Evolutionary conservation across 768 basidiomycete genomes (phyloP), one percentile per base, ranked within the genome.

Genomic region (Boletus edulis): DNA sequence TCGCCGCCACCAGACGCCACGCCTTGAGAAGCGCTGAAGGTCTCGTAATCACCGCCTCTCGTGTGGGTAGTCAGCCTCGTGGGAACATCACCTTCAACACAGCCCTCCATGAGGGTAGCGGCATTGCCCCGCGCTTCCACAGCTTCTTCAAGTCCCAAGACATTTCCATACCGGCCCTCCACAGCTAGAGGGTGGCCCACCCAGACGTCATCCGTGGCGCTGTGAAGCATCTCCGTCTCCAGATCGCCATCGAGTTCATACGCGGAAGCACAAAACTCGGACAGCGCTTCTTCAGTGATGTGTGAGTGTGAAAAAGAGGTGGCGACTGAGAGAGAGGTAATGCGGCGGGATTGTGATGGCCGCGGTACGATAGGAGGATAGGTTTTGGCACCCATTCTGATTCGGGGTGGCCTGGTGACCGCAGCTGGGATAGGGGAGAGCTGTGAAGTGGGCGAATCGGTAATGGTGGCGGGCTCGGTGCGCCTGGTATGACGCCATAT

Each of bases 191-290:
- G 22, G 38, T 37, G 65, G 1, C 52, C 46, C 10, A 43, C 7
- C 58, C 61, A 63, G 11, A 55, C 18, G 44, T 68, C 67, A 24
- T 68, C 61, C 44, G 42, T 50, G 11, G 59, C 63, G 5, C 59
- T 61, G 24, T 66, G 59, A 22, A 68, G 22, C 66, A 67, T 67
- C 59, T 63, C 66, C 15, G 44, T 34, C 55, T 63, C 62, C 49
- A 67, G 24, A 22, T 67, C 66, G n/a, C 52, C 53, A 41, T 68
- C 67, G 5, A 68, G 61, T 41, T 68, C 67, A 4, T 69, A 68
- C 17, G 65, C 61, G 1, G 63, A 62, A 5, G 51, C 55, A 17
- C 58, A 57, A 39, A 65, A 61, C 5, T 65, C 54, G 31, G 60
- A 55, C 5, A 69, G 15, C 5, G 60, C 65, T 12, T 67, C 65